phyloP scores from a whole-genome alignment of 2,329 filamentous ascomycete species.

The Sclerotinia sclerotiorum region DNA sequence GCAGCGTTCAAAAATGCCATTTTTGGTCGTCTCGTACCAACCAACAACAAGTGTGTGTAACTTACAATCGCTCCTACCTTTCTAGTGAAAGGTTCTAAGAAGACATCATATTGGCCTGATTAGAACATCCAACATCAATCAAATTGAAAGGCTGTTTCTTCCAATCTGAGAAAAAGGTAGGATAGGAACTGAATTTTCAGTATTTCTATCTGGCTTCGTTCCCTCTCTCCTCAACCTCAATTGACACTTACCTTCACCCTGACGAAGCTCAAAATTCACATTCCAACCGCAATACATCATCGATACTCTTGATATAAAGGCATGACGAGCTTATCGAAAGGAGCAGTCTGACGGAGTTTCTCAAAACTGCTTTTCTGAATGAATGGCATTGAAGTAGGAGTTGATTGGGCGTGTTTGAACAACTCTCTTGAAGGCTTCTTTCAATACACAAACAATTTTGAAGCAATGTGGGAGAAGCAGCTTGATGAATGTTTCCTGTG shows the following conservation, averaged over 20 bases:
- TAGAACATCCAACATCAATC: background rate
- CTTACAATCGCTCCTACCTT: background rate
- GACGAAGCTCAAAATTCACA: background rate
- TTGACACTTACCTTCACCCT: background rate
- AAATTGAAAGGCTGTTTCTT: background rate
- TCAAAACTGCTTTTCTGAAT: background rate
- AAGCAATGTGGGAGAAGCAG: background rate
- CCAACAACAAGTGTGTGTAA: background rate
- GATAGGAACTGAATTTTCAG: background rate
- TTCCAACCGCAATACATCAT: background rate
- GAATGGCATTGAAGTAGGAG: background rate
- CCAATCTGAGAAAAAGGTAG: background rate
- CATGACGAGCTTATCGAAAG: background rate
- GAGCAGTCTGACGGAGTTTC: background rate
- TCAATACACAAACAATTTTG: no score
- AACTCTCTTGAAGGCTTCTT: no score
- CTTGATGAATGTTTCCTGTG: background rate
- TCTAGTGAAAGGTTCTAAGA: background rate
- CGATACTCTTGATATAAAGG: no score
- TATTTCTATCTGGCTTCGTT: background rate
- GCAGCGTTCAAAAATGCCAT: background rate
- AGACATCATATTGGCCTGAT: background rate
- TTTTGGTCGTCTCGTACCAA: background rate
- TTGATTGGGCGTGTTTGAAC: background rate
- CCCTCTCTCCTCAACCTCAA: background rate